Evolutionary conservation across 164 flowering plant genomes (phyloP).

Genomic region (Nymphaea colorata): DNA sequence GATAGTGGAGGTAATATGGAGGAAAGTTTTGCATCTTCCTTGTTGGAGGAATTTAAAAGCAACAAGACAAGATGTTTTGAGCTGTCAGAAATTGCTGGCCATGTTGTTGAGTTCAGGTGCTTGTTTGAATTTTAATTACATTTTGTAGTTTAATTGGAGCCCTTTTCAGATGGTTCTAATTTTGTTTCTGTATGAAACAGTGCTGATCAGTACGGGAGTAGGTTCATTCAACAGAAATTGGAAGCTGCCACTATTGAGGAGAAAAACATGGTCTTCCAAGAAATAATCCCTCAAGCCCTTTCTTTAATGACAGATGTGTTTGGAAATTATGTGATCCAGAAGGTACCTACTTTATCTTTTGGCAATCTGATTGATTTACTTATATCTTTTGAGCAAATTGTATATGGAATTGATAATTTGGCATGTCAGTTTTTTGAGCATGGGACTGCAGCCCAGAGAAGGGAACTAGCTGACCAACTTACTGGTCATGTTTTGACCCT

Average conservation of each 20-base stretch:
- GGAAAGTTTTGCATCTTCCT: slow-evolving; percentile 54
- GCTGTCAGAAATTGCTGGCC: slow-evolving; percentile 79
- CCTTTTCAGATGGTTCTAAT: slow-evolving; percentile 2
- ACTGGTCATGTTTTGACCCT: slow-evolving; percentile 61
- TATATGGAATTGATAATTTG: slow-evolving; percentile 1
- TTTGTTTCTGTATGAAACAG: slow-evolving; percentile 27
- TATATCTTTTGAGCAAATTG: neutral
- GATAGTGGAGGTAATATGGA: slow-evolving; percentile 41
- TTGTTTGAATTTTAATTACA: neutral
- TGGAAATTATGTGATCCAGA: slow-evolving; percentile 97
- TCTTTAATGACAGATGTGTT: slow-evolving; percentile 95
- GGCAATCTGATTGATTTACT: neutral
- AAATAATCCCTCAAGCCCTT: slow-evolving; percentile 86
- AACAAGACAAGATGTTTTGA: slow-evolving; percentile 83
- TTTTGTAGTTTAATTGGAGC: neutral
- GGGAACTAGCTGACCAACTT: slow-evolving; percentile 69
- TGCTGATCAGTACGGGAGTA: slow-evolving; percentile 96
- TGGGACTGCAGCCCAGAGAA: slow-evolving; percentile 57
- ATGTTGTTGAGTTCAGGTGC: slow-evolving; percentile 93
- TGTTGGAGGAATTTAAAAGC: slow-evolving; percentile 83
- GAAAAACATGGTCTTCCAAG: slow-evolving; percentile 77
- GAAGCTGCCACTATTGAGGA: slow-evolving; percentile 85
- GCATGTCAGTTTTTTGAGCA: slow-evolving; percentile 70
- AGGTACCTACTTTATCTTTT: slow-evolving; percentile 33
- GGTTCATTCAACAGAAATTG: slow-evolving; percentile 96